Evolutionary conservation across 73 alveolate species (phyloP).

Genomic region (Diophrys sp.): DNA sequence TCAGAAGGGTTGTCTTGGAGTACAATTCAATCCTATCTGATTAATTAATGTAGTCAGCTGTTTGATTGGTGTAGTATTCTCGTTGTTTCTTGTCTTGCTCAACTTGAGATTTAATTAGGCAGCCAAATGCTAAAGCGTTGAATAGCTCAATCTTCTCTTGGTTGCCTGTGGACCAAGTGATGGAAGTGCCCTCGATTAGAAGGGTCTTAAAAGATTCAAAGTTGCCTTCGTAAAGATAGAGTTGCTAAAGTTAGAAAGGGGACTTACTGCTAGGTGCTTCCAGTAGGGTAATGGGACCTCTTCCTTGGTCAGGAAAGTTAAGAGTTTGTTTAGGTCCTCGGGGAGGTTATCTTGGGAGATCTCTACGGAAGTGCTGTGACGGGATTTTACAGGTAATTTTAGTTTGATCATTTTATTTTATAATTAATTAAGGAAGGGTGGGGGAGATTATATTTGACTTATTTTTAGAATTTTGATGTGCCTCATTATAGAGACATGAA

Average conservation of each 20-base stretch:
- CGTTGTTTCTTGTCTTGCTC: not conserved
- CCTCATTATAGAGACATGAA: no score
- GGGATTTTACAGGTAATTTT: no score
- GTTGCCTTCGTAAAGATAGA: not conserved
- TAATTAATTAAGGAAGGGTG: no score
- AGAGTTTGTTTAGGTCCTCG: no score
- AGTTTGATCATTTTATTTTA: no score
- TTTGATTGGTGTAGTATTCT: not conserved
- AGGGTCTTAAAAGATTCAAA: not conserved
- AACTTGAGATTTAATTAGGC: not conserved
- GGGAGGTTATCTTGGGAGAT: no score
- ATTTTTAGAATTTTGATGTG: no score
- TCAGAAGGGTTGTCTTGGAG: not conserved
- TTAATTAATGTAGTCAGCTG: not conserved
- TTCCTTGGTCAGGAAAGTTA: not conserved
- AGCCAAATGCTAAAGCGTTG: not conserved
- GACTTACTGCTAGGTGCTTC: not conserved
- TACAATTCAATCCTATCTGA: not conserved
- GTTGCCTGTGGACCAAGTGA: no score
- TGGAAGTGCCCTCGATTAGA: no score
- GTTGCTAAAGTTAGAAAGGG: not conserved
- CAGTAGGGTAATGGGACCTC: not conserved
- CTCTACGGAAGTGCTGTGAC: no score
- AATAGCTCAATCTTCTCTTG: not conserved
- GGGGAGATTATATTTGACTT: no score